phyloP scores from a whole-genome alignment of 2,329 filamentous ascomycete genomes.

The Canariomyces notabilis region DNA sequence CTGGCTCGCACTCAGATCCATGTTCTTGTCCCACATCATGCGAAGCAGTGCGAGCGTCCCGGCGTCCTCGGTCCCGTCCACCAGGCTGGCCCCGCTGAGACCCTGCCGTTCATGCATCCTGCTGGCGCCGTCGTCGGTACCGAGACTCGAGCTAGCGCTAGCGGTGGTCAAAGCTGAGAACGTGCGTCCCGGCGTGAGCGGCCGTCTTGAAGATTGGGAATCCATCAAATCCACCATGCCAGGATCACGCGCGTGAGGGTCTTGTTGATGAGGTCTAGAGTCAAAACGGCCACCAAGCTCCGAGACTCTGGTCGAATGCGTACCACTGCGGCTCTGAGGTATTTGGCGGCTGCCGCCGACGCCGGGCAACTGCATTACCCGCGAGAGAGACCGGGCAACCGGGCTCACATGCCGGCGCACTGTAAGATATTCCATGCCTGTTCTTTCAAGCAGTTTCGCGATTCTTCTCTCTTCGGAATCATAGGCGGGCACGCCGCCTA shows the following conservation, averaged over 20 bases:
- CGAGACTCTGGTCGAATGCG: conserved; percentile 28
- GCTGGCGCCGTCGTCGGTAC: conserved; percentile 39
- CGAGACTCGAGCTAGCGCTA: conserved; percentile 38
- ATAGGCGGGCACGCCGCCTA: conserved; percentile 51
- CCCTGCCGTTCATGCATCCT: conserved; percentile 35
- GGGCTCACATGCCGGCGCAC: conserved; percentile 69
- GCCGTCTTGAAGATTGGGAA: conserved; percentile 9
- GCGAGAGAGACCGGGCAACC: conserved; percentile 55
- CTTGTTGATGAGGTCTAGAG: not conserved
- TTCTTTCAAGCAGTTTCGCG: conserved; percentile 61
- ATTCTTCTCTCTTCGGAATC: conserved; percentile 60
- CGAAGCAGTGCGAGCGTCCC: conserved; percentile 48
- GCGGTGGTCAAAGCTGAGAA: conserved; percentile 8
- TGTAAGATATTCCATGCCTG: conserved; percentile 68
- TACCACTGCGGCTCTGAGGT: conserved; percentile 31
- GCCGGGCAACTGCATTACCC: conserved; percentile 49
- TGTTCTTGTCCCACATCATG: conserved; percentile 58
- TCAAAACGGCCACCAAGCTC: conserved; percentile 2
- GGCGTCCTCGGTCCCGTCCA: conserved; percentile 47
- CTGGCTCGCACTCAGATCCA: conserved; percentile 53
- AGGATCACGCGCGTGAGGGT: conserved; percentile 22
- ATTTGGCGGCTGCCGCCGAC: conserved; percentile 48
- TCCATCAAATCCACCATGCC: conserved; percentile 29
- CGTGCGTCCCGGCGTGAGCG: conserved; percentile 25
- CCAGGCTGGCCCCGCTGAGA: conserved; percentile 47